Evolutionary conservation across 2,329 filamentous ascomycete genomes (phyloP), one percentile per base, ranked within the genome.

Genomic region (Ceratocystiopsis minuta): DNA sequence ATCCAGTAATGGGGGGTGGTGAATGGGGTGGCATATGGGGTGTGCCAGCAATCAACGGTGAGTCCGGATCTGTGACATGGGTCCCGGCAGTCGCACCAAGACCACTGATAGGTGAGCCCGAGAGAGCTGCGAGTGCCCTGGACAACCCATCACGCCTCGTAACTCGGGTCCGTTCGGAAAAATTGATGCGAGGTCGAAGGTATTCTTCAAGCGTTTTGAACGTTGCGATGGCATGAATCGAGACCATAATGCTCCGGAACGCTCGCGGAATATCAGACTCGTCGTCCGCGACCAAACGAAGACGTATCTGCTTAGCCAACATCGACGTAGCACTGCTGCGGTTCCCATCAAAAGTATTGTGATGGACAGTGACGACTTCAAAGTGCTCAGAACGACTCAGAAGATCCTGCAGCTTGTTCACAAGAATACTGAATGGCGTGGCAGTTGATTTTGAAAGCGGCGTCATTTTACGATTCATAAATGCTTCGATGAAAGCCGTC

Each of bases 191-290:
- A 9, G 90, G 90, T 34, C 90, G 78, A 36, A 98, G 68, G 57
- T 96, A 98, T 56, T 98, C 90, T 55, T 96, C 90, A 18, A 98
- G 64, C 0, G 88, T 83, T 58, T 95, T 96, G 65, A 98, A 96
- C 0, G 87, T 96, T 3, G 90, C 88, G 53, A 98, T 96, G 15
- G 90, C 90, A 57, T 98, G 90, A 44, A 98, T 98, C 0, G 86
- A 93, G 1, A 98, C 90, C 80, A 95, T 95, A 48, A 98, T 92
- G 50, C 88, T 94, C 17, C 83, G 75, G 55, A 93, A 96, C 0
- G 80, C 69, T 33, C 78, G 72, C 16, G 90, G 90, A 45, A 98
- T 90, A 39, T 90, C 83, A 1, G 86, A 88, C 38, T 87, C 80
- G 1, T 92, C 87, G 50, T 93, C 87, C 2, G 90, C 88, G 34